Conservation (phyloP, 2,329 filamentous ascomycete genomes). For the Colletotrichum navitas region DNA sequence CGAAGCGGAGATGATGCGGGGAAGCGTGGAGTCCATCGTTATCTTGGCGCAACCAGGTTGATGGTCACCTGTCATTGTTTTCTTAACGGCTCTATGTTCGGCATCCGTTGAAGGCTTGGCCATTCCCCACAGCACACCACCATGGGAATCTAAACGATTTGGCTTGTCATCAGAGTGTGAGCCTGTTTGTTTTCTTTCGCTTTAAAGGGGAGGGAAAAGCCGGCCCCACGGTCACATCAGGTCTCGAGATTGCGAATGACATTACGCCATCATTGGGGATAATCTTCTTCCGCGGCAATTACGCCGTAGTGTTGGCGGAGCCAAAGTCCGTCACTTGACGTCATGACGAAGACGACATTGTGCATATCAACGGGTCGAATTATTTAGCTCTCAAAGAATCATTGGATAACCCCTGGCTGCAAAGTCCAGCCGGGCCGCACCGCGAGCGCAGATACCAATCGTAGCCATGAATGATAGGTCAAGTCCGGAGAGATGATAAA, state of each 20-base stretch:
- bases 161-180: neutral
- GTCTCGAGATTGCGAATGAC: neutral
- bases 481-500: neutral
- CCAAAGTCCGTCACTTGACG: neutral
- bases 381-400: neutral
- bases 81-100: conserved; percentile 25
- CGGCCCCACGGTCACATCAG: neutral
- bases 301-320: neutral
- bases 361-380: neutral
- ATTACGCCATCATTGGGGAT: neutral
- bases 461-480: neutral
- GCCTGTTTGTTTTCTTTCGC: neutral
- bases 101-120: conserved; percentile 31
- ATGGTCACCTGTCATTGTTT: conserved; percentile 33
- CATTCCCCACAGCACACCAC: conserved; percentile 1
- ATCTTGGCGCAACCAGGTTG: conserved; percentile 23
- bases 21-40: conserved; percentile 7
- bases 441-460: neutral
- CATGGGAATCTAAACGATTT: neutral
- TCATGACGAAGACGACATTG: neutral
- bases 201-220: conserved; percentile 7
- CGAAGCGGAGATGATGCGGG: conserved; percentile 15
- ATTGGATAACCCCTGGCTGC: neutral
- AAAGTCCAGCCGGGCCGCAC: neutral
- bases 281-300: neutral